These are phyloP conservation scores for Leishmania amazonensis DNA, from an alignment of 208 protist genomes.

Conservation along the genomic window DNA sequence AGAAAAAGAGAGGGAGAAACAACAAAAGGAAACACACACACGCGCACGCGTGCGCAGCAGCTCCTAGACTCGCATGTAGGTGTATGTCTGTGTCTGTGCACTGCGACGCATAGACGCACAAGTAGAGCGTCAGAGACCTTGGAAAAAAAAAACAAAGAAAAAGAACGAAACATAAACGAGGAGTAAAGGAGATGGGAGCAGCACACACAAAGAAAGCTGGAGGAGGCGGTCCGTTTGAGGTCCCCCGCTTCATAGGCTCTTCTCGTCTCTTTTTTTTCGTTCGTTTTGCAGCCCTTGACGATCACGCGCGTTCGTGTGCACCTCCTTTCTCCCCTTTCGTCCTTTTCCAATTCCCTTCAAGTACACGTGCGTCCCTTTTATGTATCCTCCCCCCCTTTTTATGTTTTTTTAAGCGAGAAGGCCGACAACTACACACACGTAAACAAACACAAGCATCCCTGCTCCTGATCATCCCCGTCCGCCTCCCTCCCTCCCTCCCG, in stretches of 20 bases:
- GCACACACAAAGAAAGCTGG: not conserved
- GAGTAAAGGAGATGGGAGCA: not conserved
- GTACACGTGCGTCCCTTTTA: not conserved
- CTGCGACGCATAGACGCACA: not conserved
- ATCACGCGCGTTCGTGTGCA: not conserved
- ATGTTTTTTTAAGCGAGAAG: not conserved
- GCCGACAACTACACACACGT: not conserved
- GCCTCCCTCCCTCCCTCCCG: not conserved
- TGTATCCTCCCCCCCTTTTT: not conserved
- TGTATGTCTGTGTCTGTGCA: not conserved
- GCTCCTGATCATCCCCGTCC: not conserved
- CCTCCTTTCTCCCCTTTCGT: not conserved
- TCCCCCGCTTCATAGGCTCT: not conserved
- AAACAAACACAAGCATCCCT: not conserved
- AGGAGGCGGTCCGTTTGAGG: not conserved
- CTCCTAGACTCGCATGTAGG: not conserved
- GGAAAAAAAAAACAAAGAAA: not conserved
- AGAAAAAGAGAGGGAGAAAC: not conserved
- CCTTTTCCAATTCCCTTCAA: not conserved
- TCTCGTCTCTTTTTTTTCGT: not conserved
- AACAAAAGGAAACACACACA: not conserved
- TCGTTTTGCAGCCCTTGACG: not conserved
- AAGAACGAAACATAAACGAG: not conserved
- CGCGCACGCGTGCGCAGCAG: not conserved
- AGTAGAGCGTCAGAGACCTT: slow-evolving; percentile 1